These are phyloP conservation scores for Oryza punctata DNA, from an alignment of 176 grass and related monocot species.

Conservation along the genomic window DNA sequence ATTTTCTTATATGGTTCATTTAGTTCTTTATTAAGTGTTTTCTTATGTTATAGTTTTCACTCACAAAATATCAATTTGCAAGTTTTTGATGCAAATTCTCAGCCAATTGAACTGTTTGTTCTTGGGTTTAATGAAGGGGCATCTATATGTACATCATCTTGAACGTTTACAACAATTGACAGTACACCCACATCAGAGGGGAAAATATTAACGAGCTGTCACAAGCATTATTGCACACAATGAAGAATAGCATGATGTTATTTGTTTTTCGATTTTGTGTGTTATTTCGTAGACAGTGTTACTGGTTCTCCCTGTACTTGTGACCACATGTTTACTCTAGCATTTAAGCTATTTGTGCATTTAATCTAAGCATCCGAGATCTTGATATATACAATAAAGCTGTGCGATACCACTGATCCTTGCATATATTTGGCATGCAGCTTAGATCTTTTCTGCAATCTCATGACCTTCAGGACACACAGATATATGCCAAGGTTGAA, in stretches of 20 bases:
- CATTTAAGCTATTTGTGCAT: neutral
- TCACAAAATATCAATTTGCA: neutral
- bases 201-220: neutral
- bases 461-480: constrained; percentile 69
- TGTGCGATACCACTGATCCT: constrained; percentile 25
- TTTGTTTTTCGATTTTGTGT: neutral
- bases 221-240: constrained; percentile 7
- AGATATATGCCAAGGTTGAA: constrained; percentile 95
- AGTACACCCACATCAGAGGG: neutral
- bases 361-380: neutral
- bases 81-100: constrained; percentile 23
- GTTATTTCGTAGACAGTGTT: neutral
- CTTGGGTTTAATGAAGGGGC: neutral
- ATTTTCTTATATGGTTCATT: neutral
- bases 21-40: constrained; percentile 17
- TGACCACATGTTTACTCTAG: neutral
- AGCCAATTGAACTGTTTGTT: neutral
- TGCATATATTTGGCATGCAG: constrained; percentile 52
- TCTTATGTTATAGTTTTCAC: constrained; percentile 7
- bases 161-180: constrained; percentile 10
- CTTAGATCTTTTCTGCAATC: constrained; percentile 82
- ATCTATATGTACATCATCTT: constrained; percentile 21
- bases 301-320: neutral
- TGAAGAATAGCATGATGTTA: neutral
- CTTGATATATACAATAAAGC: constrained; percentile 1